Base-by-base conservation (phyloP, 805 yeast species). In the Millerozyma acaciae region DNA sequence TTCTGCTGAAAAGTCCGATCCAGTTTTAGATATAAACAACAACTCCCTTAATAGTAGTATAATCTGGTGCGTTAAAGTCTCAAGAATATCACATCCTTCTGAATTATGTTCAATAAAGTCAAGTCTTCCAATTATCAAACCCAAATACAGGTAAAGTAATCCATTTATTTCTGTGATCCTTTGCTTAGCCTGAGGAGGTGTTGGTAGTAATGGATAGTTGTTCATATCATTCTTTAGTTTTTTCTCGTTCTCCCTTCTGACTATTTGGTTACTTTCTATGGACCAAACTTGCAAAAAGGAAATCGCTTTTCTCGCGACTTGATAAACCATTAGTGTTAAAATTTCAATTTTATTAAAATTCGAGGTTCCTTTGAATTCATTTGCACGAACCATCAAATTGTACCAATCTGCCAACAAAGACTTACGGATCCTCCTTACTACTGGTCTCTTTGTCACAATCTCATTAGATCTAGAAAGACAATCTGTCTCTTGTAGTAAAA, bases 331-430 rank as follows among this genome's bases (percentile, higher is more conserved):
- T 26, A 77, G 50, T 25, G 80, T 78, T 39, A 84, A 58, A 4
- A 76, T 74, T 43, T 77, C 80, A 37, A 84, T 69, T 44, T 80
- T 79, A 21, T 68, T 64, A 16, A 63, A 60, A 33, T 71, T 75
- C 17, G 77, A 65, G 0, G 88, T 79, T 27, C 81, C 78, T 49
- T 80, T 76, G 47, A 75, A 82, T 24, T 81, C 84, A 42, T 80
- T 83, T 1, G 90, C 89, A 48, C 80, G 82, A 23, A 77, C 70
- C 78, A 83, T 80, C 25, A 84, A 62, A 33, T 77, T 78, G 42
- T 84, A 83, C 95, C 94, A 84, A 50, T 82, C 89, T 2, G 89
- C 81, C 20, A 84, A 66, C 35, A 84, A 57, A 23, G 77, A 68
- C 53, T 84, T 84, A 43, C 95, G 69, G 33, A 78, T 66, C 42